Evolutionary conservation across 2,329 filamentous ascomycete genomes (phyloP).

Genomic region (Pseudocercospora crystallina): DNA sequence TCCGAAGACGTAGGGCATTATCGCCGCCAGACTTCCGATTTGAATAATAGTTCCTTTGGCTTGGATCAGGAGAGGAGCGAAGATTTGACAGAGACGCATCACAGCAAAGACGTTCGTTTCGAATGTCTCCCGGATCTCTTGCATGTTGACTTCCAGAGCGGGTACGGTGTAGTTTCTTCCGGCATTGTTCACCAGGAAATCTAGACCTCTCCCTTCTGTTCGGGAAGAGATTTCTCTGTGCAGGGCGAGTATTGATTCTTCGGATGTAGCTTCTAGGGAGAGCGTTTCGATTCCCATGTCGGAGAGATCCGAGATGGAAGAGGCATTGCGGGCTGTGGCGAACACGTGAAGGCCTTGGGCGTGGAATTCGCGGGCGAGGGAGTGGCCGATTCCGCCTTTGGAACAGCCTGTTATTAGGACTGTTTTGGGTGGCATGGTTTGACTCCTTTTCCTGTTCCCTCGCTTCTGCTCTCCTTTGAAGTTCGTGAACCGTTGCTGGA

Average conservation of each 20-base stretch:
- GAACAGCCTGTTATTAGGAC: slow-evolving; percentile 44
- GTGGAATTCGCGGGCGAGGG: slow-evolving; percentile 59
- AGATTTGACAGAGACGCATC: slow-evolving; percentile 58
- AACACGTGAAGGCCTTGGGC: slow-evolving; percentile 55
- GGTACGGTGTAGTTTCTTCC: slow-evolving; percentile 50
- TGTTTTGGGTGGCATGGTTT: slow-evolving; percentile 21
- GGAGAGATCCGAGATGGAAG: slow-evolving; percentile 50
- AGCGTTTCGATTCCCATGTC: slow-evolving; percentile 56
- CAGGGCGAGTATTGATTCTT: slow-evolving; percentile 50
- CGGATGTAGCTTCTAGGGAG: slow-evolving; percentile 53
- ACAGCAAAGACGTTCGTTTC: slow-evolving; percentile 59
- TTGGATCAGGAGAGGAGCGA: slow-evolving; percentile 54
- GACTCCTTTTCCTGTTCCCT: neutral
- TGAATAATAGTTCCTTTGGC: slow-evolving; percentile 46
- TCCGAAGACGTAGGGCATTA: slow-evolving; percentile 46
- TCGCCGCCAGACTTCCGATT: slow-evolving; percentile 46
- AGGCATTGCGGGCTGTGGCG: slow-evolving; percentile 56
- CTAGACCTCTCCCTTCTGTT: slow-evolving; percentile 49
- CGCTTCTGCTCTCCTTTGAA: too few relatives aligned
- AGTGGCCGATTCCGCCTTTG: slow-evolving; percentile 59
- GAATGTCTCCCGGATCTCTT: slow-evolving; percentile 49
- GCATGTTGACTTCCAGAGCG: slow-evolving; percentile 54
- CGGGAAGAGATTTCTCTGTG: slow-evolving; percentile 48
- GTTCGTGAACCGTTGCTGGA: too few relatives aligned
- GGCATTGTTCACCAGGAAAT: slow-evolving; percentile 61